phyloP scores from a whole-genome alignment of 495 filamentous ascomycete species.

The Neurospora sp. region DNA sequence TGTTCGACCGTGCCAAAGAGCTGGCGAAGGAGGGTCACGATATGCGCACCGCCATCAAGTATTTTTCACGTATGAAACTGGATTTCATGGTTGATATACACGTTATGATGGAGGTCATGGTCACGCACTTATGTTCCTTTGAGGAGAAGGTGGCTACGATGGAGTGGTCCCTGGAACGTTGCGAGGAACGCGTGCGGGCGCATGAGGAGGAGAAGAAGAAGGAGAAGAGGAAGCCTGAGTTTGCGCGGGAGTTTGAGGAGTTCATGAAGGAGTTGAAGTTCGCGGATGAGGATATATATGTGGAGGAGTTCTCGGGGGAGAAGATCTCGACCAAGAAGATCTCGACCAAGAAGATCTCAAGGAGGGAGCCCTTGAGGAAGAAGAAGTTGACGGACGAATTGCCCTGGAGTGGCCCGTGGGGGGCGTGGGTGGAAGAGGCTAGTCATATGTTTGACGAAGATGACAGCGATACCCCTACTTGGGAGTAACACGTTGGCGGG shows the following conservation, averaged over 20 bases:
- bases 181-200: background rate
- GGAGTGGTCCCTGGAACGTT: background rate
- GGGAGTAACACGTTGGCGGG: background rate
- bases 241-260: background rate
- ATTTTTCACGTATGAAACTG: background rate
- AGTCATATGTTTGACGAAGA: background rate
- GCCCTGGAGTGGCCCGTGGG: background rate
- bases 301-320: background rate
- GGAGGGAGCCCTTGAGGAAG: background rate
- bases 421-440: background rate
- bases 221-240: background rate
- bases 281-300: background rate
- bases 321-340: background rate
- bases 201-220: background rate
- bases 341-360: background rate
- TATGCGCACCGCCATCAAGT: background rate
- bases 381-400: background rate
- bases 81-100: background rate
- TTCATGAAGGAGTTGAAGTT: background rate
- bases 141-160: background rate
- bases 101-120: background rate
- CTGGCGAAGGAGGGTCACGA: background rate
- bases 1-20: background rate
- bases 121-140: background rate
- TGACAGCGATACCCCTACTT: background rate